Base-by-base conservation (phyloP, 768 basidiomycete genomes). In the Naganishia friedmannii region DNA sequence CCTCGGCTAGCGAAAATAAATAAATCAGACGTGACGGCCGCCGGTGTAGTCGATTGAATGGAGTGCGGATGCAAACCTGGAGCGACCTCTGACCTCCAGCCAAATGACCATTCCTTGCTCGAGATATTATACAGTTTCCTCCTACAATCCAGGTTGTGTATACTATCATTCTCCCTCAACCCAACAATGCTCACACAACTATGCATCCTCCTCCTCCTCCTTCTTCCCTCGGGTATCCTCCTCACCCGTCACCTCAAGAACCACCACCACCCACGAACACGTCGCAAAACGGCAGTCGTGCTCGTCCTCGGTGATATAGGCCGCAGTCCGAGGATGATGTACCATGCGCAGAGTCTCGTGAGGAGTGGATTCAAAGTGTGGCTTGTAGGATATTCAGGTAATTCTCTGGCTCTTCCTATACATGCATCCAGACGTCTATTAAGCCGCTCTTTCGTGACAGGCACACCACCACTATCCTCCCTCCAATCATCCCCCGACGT, bases 291-390 rank as follows among this genome's bases (percentile, higher is more conserved):
- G 2, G 90, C 91, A n/a, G 90, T 88, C 4, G 87, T 98, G 67
- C 82, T 98, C 57, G 96, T 99, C 17, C 85, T 99, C 12, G 96
- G 96, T 12, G 96, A 99, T 83, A 88, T 99, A 57, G 96, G 95
- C 1, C 86, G 96, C 69, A 93, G 91, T 78, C 96, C 96, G 13
- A 85, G 96, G 66, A 98, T 97, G 92, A 95, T 97, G 92, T 97
- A 97, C 79, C 96, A 99, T 75, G 90, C 95, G 0, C 88, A 95
- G 78, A 93, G 91, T 77, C 91, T 99, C 77, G 89, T 91, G 46
- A 86, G 88, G 68, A 85, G 88, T 66, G 87, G 85, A 6, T 96
- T 91, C 79, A 82, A 86, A 70, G 92, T 92, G 1, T 86, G 87
- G 74, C 77, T 99, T 21, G 86, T 98, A 67, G 95, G 92, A 19